Evolutionary conservation across 306 rosid genomes (phyloP), one percentile per base, ranked within the genome.

Genomic region (Prunus armeniaca): DNA sequence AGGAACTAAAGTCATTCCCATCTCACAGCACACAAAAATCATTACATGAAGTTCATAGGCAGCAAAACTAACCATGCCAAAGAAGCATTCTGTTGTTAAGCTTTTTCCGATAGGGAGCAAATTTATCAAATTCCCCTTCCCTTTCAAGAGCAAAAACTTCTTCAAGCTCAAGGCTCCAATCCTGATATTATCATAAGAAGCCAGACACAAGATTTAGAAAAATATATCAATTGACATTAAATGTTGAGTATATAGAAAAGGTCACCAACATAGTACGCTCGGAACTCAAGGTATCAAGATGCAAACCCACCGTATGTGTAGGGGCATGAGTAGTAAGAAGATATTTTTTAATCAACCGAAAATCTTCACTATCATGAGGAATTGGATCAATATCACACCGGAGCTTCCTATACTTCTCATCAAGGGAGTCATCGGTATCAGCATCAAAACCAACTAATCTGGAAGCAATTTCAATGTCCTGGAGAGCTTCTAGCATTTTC

Each of bases 401-500:
- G 68, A 95, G 97, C 89, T 89, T 95, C 89, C 77, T 87, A 67
- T 92, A 95, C 83, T 91, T 95, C 65, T 95, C 99, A 79, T 95
- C 97, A 70, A 95, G 87, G 64, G 99, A 90, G 77, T 87, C 97
- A 69, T 90, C 88, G 69, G 25, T 82, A 81, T 91, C 86, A 43
- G 65, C 93, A 84, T 95, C 93, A 81, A 95, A 95, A 57, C 99
- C 97, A 69, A 95, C 97, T 83, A 95, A 86, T 82, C 93, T 87
- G 71, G 99, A 95, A 78, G 99, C 99, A 78, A 95, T 92, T 82
- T 95, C 99, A 78, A 95, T 95, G 80, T 95, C 97, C 85, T 95
- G 97, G 80, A 95, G 99, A 76, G 99, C 96, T 83, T 95, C 99
- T 78, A 95, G 86, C 97, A 95, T 95, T 94, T 94, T 95, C 86